Evolutionary conservation across 108 stramenopile species (phyloP).

Genomic region (Nitzschia inconspicua): DNA sequence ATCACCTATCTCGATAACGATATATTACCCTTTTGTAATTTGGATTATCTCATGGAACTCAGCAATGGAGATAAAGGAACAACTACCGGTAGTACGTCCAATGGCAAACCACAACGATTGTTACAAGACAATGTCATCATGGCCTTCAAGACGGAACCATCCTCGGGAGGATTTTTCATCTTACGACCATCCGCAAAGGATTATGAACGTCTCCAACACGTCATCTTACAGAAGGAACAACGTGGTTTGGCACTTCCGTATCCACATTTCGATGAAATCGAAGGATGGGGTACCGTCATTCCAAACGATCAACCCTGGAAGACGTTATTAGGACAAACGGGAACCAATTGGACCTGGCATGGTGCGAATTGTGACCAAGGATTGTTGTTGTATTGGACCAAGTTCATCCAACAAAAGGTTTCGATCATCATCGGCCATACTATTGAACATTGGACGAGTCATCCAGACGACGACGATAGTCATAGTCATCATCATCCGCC

Average conservation of each 20-base stretch:
- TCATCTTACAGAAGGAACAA: slow-evolving; percentile 14
- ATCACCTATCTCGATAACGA: slow-evolving; percentile 58
- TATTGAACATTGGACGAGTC: slow-evolving; percentile 22
- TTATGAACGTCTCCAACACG: slow-evolving; percentile 14
- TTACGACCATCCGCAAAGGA: slow-evolving; percentile 24
- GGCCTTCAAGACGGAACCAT: slow-evolving; percentile 30
- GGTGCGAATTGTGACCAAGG: slow-evolving; percentile 29
- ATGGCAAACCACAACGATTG: too few relatives aligned
- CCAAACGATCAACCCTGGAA: background rate
- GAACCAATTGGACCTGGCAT: slow-evolving; percentile 16
- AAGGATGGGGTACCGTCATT: slow-evolving; percentile 20
- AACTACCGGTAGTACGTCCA: too few relatives aligned
- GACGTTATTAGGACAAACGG: background rate
- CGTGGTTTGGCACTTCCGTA: slow-evolving; percentile 22
- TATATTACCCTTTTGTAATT: slow-evolving; percentile 39
- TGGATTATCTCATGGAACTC: slow-evolving; percentile 44
- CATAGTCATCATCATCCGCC: too few relatives aligned
- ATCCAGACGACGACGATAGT: background rate
- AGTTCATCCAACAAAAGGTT: slow-evolving; percentile 36
- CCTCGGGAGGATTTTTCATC: slow-evolving; percentile 52
- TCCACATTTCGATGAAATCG: slow-evolving; percentile 31
- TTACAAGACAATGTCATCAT: slow-evolving; percentile 41
- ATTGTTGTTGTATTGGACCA: slow-evolving; percentile 46
- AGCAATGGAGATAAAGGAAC: background rate
- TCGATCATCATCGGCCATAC: slow-evolving; percentile 24